Evolutionary conservation across 2,329 filamentous ascomycete species (phyloP).

Genomic region (Erysiphe pulchra): DNA sequence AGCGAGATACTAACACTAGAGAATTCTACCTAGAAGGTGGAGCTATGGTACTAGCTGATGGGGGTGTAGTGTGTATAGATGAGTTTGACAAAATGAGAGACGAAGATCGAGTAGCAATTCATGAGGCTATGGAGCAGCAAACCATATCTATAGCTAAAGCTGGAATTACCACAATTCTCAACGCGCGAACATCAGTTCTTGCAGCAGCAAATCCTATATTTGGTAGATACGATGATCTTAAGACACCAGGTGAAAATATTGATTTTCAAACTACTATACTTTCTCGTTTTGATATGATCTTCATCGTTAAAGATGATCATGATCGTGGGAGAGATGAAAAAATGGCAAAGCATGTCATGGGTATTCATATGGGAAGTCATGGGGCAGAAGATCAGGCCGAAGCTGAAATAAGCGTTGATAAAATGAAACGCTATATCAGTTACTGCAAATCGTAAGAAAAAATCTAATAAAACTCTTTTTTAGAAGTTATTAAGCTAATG

Average conservation of each 20-base stretch:
- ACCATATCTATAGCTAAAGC: slow-evolving; percentile 98
- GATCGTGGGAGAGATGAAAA: slow-evolving; percentile 69
- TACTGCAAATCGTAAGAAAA: slow-evolving; percentile 72
- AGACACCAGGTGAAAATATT: slow-evolving; percentile 92
- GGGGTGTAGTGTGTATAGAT: slow-evolving; percentile 92
- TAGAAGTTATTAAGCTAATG: neutral
- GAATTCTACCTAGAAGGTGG: slow-evolving; percentile 97
- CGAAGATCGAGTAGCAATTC: slow-evolving; percentile 89
- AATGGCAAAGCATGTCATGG: slow-evolving; percentile 93
- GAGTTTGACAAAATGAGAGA: slow-evolving; percentile 99
- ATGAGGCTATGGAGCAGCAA: slow-evolving; percentile 99
- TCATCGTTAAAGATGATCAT: slow-evolving; percentile 92
- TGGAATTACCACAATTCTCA: slow-evolving; percentile 93
- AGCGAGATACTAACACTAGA: slow-evolving; percentile 69
- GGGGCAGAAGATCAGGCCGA: slow-evolving; percentile 61
- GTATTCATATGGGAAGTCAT: slow-evolving; percentile 79
- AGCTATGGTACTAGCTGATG: slow-evolving; percentile 93
- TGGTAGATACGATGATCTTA: slow-evolving; percentile 92
- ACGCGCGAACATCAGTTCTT: slow-evolving; percentile 80
- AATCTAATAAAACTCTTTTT: neutral
- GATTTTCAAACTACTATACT: slow-evolving; percentile 97
- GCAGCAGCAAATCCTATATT: slow-evolving; percentile 96
- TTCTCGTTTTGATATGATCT: slow-evolving; percentile 98
- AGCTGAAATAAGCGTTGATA: slow-evolving; percentile 78
- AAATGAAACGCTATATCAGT: slow-evolving; percentile 91